Base-by-base conservation (phyloP, 306 rosid species). In the Trifolium fragiferum region DNA sequence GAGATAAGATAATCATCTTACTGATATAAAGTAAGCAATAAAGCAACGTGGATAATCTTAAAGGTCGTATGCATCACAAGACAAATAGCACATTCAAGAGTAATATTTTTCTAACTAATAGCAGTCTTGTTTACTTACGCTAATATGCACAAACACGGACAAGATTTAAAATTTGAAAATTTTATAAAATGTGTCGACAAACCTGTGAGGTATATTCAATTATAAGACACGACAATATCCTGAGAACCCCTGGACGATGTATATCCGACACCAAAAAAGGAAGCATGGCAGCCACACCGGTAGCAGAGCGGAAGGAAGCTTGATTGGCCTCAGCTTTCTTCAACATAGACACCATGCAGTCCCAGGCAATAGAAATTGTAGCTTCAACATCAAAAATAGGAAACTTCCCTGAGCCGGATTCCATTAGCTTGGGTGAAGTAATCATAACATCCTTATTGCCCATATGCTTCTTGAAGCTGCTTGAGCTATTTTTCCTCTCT, bases 291-390 rank as follows among this genome's bases (percentile, higher is more conserved):
- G 91, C 79, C 86, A 92, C 86, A 47, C 98, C 98, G 80, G 84
- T 85, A 84, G 92, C 88, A 35, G 81, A 80, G 80, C 99, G 99
- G 68, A 95, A 92, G 73, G 97, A 85, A 47, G 89, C 83, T 79
- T 95, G 99, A 84, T 78, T 95, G 59, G 84, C 85, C 83, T 95
- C 99, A n/a, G 93, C 74, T 90, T 92, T 95, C 89, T 95, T 95
- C 75, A 95, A 82, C 55, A 95, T 75, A 71, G 97, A 89, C 64
- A 89, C 90, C 93, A 95, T 71, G 85, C 99, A 95, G 75, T 95
- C 98, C 99, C 98, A 95, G 49, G 97, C 99, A 86, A 95, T 79
- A 80, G 85, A 77, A 82, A 86, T 79, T 59, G 98, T 95, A 76
- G 64, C 84, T 74, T 89, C 98, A 65, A 80, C 82, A 54, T 90